These are phyloP conservation scores for Fusarium compactum DNA, from an alignment of 2,329 filamentous ascomycete genomes.

Conservation along the genomic window DNA sequence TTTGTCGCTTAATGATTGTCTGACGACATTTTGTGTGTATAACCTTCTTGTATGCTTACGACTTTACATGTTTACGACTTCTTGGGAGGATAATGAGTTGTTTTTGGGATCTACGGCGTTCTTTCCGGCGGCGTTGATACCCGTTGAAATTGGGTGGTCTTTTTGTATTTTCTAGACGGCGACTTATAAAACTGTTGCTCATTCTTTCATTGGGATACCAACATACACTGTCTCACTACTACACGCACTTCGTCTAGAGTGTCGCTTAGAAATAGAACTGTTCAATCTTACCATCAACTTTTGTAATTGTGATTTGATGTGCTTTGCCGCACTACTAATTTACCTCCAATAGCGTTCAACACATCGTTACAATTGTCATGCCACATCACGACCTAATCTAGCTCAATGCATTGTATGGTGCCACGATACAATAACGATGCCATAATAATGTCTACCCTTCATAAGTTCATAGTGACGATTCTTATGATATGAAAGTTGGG, in stretches of 20 bases:
- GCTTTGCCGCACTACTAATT: background rate
- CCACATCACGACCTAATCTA: constrained; percentile 65
- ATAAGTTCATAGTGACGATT: constrained; percentile 52
- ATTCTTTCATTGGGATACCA: background rate
- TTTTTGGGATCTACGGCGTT: constrained; percentile 14
- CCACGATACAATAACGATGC: constrained; percentile 58
- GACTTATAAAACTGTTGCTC: background rate
- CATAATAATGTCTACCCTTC: background rate
- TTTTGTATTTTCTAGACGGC: constrained; percentile 6
- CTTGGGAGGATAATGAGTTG: constrained; percentile 4
- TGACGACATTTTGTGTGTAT: constrained; percentile 7
- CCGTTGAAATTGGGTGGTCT: constrained; percentile 5
- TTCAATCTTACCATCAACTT: background rate
- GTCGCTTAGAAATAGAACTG: constrained; percentile 8
- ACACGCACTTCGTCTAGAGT: background rate
- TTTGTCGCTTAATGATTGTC: constrained; percentile 54
- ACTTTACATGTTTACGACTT: constrained; percentile 23
- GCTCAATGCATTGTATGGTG: constrained; percentile 12
- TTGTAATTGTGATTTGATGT: background rate
- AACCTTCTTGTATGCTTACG: constrained; percentile 30
- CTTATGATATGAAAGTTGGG: background rate
- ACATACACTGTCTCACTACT: background rate
- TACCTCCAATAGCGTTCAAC: constrained; percentile 7
- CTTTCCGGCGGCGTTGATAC: constrained; percentile 23
- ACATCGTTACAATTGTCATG: constrained; percentile 55